Base-by-base conservation (phyloP, 306 rosid species). In the Comarum palustre region DNA sequence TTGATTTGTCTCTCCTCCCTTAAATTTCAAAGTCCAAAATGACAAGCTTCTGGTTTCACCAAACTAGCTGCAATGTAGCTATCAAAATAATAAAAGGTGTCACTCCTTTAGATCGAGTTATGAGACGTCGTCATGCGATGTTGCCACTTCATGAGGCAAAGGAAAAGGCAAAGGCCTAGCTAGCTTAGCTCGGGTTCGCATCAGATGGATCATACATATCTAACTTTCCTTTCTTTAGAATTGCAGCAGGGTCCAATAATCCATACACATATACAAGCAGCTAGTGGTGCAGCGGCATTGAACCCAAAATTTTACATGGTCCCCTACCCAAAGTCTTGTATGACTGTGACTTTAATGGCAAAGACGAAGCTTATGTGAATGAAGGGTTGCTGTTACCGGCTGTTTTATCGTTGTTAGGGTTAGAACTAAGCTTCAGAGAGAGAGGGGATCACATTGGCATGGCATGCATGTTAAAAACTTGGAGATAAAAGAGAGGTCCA, bases 101-200 rank as follows among this genome's bases (percentile, higher is more conserved):
- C 55, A 57, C 43, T 16, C 67, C 57, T 42, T 57, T 42, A 71
- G 81, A n/a, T n/a, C n/a, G n/a, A 80, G 77, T 75, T 77, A 84
- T 84, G 90, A 85, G 74, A 85, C 78, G 86, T 89, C 90, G 82
- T 87, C 88, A 72, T 43, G 71, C 67, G 87, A 90, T 75, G 96
- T 77, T 77, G 82, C 90, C 87, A 84, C 66, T 80, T 85, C 81
- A 83, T 70, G 83, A 68, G 83, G 87, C 75, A 86, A 82, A 80
- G 78, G 77, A 73, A 76, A 58, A 36, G 52, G 68, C 64, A 55
- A 58, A 38, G 41, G 41, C 15, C 67, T 59, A 15, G 65, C 65
- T 61, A 34, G 24, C 25, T 61, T 71, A 41, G 27, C 71, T 77
- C 59, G 79, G 73, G 75, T 81, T 85, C 79, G 82, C 87, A 81